A percentile compares a stretch with the other conserved stretches of the same genome.
phyloP scores from a whole-genome alignment of 805 yeast genomes.

The Lipomyces yamadae region DNA sequence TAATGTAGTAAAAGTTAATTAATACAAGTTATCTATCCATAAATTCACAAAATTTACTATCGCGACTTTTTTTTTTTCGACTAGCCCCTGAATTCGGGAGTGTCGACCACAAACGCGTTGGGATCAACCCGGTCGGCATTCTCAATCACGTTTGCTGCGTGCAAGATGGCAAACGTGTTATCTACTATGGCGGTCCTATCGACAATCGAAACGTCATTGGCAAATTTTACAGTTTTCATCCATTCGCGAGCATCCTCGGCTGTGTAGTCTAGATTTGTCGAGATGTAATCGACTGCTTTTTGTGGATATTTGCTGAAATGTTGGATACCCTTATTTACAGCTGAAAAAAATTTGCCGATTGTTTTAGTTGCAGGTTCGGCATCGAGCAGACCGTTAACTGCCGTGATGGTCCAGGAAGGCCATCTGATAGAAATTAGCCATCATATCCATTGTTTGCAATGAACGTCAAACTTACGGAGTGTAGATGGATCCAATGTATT shows the following conservation, averaged over 20 bases:
- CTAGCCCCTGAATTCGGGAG: neutral
- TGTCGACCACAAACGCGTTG: conserved; percentile 16
- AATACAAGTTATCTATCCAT: neutral
- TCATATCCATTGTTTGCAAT: neutral
- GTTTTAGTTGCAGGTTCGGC: conserved; percentile 39
- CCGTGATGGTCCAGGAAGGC: conserved; percentile 91
- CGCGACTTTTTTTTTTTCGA: neutral
- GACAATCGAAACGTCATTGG: conserved; percentile 54
- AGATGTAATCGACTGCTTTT: conserved; percentile 69
- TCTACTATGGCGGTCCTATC: conserved; percentile 54
- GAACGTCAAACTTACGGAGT: conserved; percentile 60
- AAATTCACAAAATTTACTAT: neutral
- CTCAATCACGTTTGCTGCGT: conserved; percentile 63
- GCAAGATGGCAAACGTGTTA: conserved; percentile 62
- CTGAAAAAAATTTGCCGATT: conserved; percentile 38
- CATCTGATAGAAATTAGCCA: conserved; percentile 48
- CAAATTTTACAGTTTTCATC: conserved; percentile 77
- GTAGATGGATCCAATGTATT: conserved; percentile 81
- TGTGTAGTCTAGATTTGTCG: conserved; percentile 72
- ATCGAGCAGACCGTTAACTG: conserved; percentile 50
- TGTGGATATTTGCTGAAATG: conserved; percentile 65
- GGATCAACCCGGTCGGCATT: conserved; percentile 4
- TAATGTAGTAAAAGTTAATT: neutral
- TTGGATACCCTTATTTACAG: conserved; percentile 67
- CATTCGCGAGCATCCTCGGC: conserved; percentile 78